Evolutionary conservation across 345 rosid species (phyloP), one percentile per base, ranked within the genome.

Genomic region (Linum usitatissimum): DNA sequence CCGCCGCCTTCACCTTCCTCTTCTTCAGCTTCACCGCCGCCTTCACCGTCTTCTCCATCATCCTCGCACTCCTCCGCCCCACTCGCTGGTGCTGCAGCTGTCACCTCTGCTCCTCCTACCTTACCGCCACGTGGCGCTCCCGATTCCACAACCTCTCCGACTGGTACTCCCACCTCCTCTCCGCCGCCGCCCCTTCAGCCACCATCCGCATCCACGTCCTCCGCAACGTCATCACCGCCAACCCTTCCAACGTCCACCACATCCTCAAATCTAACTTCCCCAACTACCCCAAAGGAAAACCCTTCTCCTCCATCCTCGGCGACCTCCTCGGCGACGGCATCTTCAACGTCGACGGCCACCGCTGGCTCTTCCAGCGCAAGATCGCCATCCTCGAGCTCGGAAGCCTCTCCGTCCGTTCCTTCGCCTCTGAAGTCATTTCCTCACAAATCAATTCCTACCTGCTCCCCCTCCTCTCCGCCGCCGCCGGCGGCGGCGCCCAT

Each of bases 321-420:
- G 84, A 83, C 71, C 75, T 83, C 45, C 59, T 83, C 1, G 87
- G 87, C 12, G 64, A 34, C 4, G 96, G 92, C 4, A 84, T 88
- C 55, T 85, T 88, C 67, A 85, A 85, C 8, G 83, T 80, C 9
- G 92, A 88, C 51, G 86, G 77, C 1, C 79, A 79, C 3, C 59
- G 62, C 2, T 88, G 96, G 90, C 62, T 51, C 60, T 78, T 81
- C 56, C 92, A 88, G 57, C 75, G 85, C 65, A 79, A 83, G 64
- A 66, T 80, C 64, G 83, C 86, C 9, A 75, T 81, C 21, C 65
- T 76, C 3, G 88, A 88, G 67, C 74, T 83, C 8, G 80, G 79
- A 0, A 79, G 76, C 69, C 62, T 78, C 55, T 76, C 82, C 1
- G 70, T 82, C 3, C 66, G 86, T 48, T 61, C 58, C 0, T 70